phyloP scores from a whole-genome alignment of 805 yeast species.

The Metschnikowia dekortorum region DNA sequence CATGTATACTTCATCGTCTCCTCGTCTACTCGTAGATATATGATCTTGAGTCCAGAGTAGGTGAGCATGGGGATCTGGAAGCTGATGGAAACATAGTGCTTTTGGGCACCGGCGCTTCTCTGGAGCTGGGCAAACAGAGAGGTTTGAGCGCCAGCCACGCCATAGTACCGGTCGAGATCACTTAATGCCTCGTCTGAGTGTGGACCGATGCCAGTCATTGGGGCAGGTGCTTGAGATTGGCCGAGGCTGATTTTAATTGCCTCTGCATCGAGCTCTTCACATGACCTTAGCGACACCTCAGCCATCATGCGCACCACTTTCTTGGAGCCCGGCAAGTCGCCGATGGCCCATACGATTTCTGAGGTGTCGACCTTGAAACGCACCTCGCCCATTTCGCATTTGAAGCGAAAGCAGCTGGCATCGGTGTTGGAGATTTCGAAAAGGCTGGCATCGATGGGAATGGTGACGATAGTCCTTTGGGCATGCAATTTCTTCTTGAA shows the following conservation, averaged over 20 bases:
- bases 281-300: slow-evolving; percentile 30
- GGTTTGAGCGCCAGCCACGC: slow-evolving; percentile 33
- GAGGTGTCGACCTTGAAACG: slow-evolving; percentile 66
- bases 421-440: slow-evolving; percentile 19
- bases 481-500: slow-evolving; percentile 35
- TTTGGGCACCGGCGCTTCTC: slow-evolving; percentile 11
- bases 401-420: slow-evolving; percentile 24
- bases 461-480: slow-evolving; percentile 23
- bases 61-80: slow-evolving; percentile 47
- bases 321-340: slow-evolving; percentile 57
- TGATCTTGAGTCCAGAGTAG: slow-evolving; percentile 63
- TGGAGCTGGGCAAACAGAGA: slow-evolving; percentile 22
- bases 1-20: slow-evolving; percentile 56
- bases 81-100: slow-evolving; percentile 18
- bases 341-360: slow-evolving; percentile 69
- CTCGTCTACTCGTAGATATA: slow-evolving; percentile 64
- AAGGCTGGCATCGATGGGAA: slow-evolving; percentile 35
- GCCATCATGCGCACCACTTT: slow-evolving; percentile 51
- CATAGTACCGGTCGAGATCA: slow-evolving; percentile 26
- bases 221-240: not conserved
- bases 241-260: not conserved
- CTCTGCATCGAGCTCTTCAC: not conserved
- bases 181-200: not conserved
- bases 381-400: slow-evolving; percentile 68
- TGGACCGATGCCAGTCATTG: not conserved